A percentile compares a stretch with the other conserved stretches of the same genome.
These are phyloP conservation scores for Asparagopsis taxiformis DNA, from an alignment of 31 red algal species.

Conservation along the genomic window DNA sequence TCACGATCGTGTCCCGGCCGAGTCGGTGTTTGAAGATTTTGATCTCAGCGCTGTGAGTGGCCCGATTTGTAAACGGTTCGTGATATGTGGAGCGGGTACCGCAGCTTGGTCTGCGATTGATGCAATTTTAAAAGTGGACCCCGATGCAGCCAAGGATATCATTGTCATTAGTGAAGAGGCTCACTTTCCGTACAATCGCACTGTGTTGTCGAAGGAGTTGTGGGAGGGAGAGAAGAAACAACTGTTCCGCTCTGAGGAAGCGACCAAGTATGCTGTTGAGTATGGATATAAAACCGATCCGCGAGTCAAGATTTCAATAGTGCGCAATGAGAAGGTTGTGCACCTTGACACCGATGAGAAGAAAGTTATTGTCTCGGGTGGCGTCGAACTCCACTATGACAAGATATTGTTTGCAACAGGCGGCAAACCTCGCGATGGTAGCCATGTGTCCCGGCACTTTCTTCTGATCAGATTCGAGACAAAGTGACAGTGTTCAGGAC, in stretches of 20 bases:
- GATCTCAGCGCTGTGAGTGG: constrained; percentile 1
- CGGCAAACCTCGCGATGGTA: constrained; percentile 21
- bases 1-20: constrained; percentile 5
- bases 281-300: constrained; percentile 41
- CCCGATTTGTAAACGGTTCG: constrained; percentile 37
- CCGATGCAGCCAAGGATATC: constrained; percentile 21
- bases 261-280: constrained; percentile 17
- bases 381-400: constrained; percentile 51
- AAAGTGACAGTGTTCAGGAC: constrained; percentile 59
- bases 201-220: constrained; percentile 82
- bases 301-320: constrained; percentile 18
- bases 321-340: constrained; percentile 21
- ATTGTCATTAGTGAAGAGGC: constrained; percentile 60
- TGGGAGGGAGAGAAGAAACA: constrained; percentile 34
- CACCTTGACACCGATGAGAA: constrained; percentile 55
- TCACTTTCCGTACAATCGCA: constrained; percentile 79
- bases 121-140: constrained; percentile 52
- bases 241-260: constrained; percentile 9
- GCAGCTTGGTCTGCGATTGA: constrained; percentile 83
- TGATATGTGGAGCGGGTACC: constrained; percentile 75
- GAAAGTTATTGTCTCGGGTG: constrained; percentile 26
- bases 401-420: constrained; percentile 80
- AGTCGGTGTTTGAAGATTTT: constrained; percentile 13
- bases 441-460: constrained; percentile 22
- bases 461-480: constrained; percentile 2